phyloP scores from a whole-genome alignment of 176 grass and related monocot genomes.

The Aegilops sharonensis region DNA sequence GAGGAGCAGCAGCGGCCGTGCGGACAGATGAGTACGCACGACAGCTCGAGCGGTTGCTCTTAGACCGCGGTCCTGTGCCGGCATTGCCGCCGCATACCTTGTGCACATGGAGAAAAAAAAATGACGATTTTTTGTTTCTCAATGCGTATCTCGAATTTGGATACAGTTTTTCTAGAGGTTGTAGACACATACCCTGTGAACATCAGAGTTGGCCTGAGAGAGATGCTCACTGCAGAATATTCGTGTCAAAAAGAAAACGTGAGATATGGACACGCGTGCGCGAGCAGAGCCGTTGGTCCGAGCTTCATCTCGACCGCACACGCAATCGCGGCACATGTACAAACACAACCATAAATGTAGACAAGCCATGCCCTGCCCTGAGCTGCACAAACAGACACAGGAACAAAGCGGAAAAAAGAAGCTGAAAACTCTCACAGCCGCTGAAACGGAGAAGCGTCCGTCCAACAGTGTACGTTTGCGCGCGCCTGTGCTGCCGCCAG shows the following conservation, averaged over 20 bases:
- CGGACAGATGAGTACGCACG: no score
- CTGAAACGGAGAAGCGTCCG: slow-evolving; percentile 1
- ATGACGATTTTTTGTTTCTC: no score
- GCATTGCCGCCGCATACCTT: no score
- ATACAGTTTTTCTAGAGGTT: no score
- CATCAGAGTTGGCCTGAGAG: not conserved
- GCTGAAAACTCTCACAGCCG: not conserved
- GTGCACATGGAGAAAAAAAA: no score
- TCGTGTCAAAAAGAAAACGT: not conserved
- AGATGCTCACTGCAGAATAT: not conserved
- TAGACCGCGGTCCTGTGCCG: no score
- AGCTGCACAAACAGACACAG: not conserved
- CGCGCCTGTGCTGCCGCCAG: not conserved
- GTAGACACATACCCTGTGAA: no score
- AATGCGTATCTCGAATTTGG: no score
- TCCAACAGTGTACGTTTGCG: not conserved
- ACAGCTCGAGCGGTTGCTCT: no score
- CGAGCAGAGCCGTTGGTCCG: not conserved
- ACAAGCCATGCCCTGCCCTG: not conserved
- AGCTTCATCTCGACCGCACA: no score
- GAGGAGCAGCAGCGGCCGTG: no score
- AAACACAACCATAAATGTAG: slow-evolving; percentile 8
- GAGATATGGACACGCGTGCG: not conserved
- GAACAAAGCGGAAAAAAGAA: not conserved
- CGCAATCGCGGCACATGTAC: not conserved